Conservation (phyloP, 1,284 basidiomycete genomes). For the Tremellales sp. region DNA sequence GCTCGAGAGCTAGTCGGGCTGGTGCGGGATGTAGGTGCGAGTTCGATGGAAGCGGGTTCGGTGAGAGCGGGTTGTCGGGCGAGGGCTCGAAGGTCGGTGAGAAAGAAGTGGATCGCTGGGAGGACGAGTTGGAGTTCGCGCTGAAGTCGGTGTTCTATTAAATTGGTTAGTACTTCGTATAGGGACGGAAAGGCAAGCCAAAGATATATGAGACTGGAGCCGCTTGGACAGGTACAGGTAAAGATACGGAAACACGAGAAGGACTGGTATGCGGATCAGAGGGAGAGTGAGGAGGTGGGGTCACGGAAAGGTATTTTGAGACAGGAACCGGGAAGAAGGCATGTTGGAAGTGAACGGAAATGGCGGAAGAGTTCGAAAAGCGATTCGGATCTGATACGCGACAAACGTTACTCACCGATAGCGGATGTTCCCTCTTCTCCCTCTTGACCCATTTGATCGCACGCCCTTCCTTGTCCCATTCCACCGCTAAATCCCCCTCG, state of each 20-base stretch:
- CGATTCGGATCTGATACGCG: background rate
- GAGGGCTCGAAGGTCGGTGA: slow-evolving; percentile 29
- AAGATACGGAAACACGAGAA: no score
- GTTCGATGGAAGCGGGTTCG: slow-evolving; percentile 1
- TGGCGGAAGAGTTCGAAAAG: background rate
- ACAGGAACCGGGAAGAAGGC: background rate
- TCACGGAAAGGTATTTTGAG: background rate
- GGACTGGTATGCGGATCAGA: background rate
- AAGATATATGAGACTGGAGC: no score
- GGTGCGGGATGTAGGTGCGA: slow-evolving; percentile 4
- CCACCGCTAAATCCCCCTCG: slow-evolving; percentile 41
- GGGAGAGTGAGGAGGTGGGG: background rate
- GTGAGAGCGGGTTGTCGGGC: slow-evolving; percentile 28
- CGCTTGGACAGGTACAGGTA: no score
- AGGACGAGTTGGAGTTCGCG: slow-evolving; percentile 4
- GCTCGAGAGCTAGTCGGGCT: background rate
- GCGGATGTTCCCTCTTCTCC: background rate
- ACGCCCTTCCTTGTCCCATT: slow-evolving; percentile 44
- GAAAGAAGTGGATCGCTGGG: slow-evolving; percentile 20
- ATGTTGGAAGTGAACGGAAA: background rate
- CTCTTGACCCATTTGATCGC: slow-evolving; percentile 41
- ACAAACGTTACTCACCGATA: slow-evolving; percentile 5
- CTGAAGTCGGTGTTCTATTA: background rate
- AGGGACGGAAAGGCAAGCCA: no score
- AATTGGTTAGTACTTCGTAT: background rate